Percentiles rank a stretch among this genome's conserved stretches.
Conservation (phyloP, 192 early-diverging fungal species). For the Coemansia brasiliensis region DNA sequence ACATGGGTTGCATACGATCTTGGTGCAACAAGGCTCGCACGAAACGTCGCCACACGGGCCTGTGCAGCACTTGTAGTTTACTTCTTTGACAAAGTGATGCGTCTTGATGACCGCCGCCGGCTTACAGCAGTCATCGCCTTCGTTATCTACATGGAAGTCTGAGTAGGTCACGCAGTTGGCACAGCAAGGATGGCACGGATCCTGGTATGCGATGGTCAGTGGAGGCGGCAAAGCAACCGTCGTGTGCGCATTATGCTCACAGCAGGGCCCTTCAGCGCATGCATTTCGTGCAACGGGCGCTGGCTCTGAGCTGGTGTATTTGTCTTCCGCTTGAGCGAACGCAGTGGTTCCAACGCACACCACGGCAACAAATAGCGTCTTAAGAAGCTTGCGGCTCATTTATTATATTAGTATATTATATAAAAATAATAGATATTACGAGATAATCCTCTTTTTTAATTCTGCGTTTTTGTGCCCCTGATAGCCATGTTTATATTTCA, state of each 20-base stretch:
- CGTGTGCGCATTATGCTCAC: slow-evolving; percentile 14
- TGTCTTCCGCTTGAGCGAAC: slow-evolving; percentile 14
- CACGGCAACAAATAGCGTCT: slow-evolving; percentile 17
- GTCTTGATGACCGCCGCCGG: slow-evolving; percentile 55
- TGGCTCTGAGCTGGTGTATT: slow-evolving; percentile 19
- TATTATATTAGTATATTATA: not conserved
- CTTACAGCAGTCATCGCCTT: slow-evolving; percentile 52
- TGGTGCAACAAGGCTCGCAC: slow-evolving; percentile 56
- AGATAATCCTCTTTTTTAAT: not conserved
- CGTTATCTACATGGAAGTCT: slow-evolving; percentile 46
- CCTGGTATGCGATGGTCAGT: slow-evolving; percentile 51
- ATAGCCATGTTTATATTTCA: slow-evolving; percentile 2
- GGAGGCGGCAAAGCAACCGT: slow-evolving; percentile 42
- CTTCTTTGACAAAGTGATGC: slow-evolving; percentile 51
- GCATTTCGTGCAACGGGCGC: slow-evolving; percentile 9
- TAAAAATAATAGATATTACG: slow-evolving; percentile 1
- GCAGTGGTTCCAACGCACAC: slow-evolving; percentile 16
- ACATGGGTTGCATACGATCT: slow-evolving; percentile 48
- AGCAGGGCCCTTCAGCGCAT: slow-evolving; percentile 14
- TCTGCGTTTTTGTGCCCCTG: not conserved
- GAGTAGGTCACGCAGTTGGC: slow-evolving; percentile 52
- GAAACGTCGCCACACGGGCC: slow-evolving; percentile 47
- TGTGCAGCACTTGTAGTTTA: slow-evolving; percentile 57
- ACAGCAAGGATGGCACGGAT: slow-evolving; percentile 51
- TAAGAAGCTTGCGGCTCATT: slow-evolving; percentile 33